phyloP scores from a whole-genome alignment of 176 grass and related monocot genomes.

The Stipa capillata region DNA sequence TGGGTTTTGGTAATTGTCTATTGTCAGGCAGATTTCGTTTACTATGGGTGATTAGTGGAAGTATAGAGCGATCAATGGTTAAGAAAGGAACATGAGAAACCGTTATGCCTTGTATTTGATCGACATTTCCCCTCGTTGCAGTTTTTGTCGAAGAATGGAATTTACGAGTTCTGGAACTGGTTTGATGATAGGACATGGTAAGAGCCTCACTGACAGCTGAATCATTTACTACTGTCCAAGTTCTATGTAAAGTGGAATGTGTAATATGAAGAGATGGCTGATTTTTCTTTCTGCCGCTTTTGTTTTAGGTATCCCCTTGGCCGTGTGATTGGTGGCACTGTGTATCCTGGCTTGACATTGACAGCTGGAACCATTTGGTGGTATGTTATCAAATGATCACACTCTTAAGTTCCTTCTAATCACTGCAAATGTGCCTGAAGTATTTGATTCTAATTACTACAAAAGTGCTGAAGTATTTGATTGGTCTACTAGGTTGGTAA shows the following conservation, averaged over 20 bases:
- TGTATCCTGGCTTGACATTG: constrained; percentile 95
- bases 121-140: constrained; percentile 34
- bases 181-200: constrained; percentile 99
- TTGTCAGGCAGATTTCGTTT: neutral
- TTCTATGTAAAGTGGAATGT: neutral
- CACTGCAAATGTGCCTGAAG: constrained; percentile 21
- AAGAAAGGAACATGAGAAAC: neutral
- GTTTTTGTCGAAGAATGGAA: constrained; percentile 98
- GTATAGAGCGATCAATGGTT: neutral
- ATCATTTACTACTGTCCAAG: neutral
- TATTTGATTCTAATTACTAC: constrained; percentile 12
- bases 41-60: neutral
- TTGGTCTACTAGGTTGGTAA: constrained; percentile 54
- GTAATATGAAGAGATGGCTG: neutral
- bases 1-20: constrained; percentile 33
- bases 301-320: constrained; percentile 93
- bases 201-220: neutral
- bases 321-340: constrained; percentile 93
- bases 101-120: neutral
- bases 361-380: constrained; percentile 96
- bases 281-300: neutral
- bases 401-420: neutral
- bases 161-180: constrained; percentile 99
- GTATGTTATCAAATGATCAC: constrained; percentile 27
- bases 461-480: constrained; percentile 26